phyloP scores from a whole-genome alignment of 257 asterid genomes.

The Gentiana macrophylla region DNA sequence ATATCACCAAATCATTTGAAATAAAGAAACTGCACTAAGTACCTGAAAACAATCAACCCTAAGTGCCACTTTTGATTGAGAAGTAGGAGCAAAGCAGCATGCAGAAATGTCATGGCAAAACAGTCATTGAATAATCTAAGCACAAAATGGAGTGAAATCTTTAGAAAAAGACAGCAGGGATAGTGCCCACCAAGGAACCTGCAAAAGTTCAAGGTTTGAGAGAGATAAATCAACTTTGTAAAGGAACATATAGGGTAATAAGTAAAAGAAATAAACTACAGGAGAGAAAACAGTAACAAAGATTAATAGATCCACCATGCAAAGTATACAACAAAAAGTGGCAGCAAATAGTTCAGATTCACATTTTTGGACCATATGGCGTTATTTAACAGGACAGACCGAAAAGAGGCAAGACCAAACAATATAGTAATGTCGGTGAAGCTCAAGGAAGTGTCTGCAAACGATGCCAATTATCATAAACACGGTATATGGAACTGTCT shows the following conservation, averaged over 20 bases:
- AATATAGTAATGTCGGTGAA: no score
- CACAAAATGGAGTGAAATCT: constrained; percentile 82
- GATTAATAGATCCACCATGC: no score
- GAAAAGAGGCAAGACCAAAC: no score
- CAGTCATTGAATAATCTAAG: constrained; percentile 97
- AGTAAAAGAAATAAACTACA: no score
- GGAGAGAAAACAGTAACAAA: no score
- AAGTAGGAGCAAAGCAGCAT: constrained; percentile 61
- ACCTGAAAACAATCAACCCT: constrained; percentile 92
- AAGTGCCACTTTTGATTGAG: constrained; percentile 87
- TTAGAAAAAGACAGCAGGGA: constrained; percentile 74
- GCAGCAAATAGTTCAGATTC: no score
- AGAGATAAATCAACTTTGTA: background rate
- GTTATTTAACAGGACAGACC: no score
- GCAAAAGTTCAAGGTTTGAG: constrained; percentile 17
- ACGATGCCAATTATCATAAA: background rate
- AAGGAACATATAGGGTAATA: no score
- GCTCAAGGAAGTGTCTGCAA: background rate
- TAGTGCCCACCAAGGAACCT: constrained; percentile 99
- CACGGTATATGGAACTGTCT: background rate
- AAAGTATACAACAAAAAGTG: no score
- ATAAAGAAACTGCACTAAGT: constrained; percentile 8
- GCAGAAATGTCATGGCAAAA: constrained; percentile 86
- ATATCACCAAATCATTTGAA: background rate
- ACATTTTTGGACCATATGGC: no score